Evolutionary conservation across 2,329 filamentous ascomycete species (phyloP), one percentile per base, ranked within the genome.

Genomic region (Didymella segeticola): DNA sequence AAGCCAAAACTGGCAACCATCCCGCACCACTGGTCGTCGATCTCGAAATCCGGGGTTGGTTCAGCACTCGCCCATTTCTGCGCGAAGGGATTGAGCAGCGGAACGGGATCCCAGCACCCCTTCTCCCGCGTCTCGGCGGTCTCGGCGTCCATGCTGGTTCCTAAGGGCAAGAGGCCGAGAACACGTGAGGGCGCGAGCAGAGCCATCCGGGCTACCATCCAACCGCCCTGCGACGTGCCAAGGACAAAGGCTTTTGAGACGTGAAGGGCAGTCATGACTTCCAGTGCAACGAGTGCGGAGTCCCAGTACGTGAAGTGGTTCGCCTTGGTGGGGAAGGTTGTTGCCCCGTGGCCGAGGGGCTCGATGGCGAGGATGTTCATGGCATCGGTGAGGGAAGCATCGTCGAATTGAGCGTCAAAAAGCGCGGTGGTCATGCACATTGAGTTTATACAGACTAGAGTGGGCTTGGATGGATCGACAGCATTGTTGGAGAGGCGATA

Each of bases 361-460:
- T 83, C 81, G 49, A 83, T 80, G 15, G 80, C 79, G 9, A 83
- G 60, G 4, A 83, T 70, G 58, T 83, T 83, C 64, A 79, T 72
- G 2, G 63, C 60, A 6, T 68, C 63, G 1, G 67, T 72, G 6
- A 79, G 57, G 7, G 61, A 41, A 9, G 56, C 36, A 43, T 75
- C 71, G 12, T 66, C 62, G 53, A 75, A 79, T 49, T 80, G 78
- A 6, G 51, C 37, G 12, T 56, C 43, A 34, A 55, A 58, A 1
- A 58, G 46, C 0, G 56, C 56, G 14, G 56, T 29, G 7, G 51
- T 58, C 56, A 58, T 58, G 51, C 56, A 58, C 56, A 58, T 58
- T 10, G 56, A 58, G 39, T 56, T 58, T 17, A 58, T 56, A 43
- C 56, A 58, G 19, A 56, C 47, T 7, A 55, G 8, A 1, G 56